Base-by-base conservation (phyloP, 495 filamentous ascomycete genomes). In the Hypoxylon trugodes region DNA sequence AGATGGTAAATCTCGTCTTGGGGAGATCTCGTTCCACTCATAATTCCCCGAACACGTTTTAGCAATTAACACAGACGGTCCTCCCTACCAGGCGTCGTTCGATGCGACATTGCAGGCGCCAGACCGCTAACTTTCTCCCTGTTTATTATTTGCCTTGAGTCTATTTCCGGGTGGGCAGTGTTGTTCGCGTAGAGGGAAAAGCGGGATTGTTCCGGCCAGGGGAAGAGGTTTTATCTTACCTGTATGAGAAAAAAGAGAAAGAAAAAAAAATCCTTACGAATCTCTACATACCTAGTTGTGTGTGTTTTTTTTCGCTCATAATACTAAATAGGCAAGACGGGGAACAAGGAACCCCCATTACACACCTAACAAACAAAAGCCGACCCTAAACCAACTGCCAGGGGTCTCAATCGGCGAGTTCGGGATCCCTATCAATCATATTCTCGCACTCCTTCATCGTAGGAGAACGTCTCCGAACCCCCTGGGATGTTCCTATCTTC, bases 11-110 rank as follows among this genome's bases (percentile, higher is more conserved):
- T 65, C 66, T 72, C 56, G 50, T 60, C 63, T 65, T 57, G 58
- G 64, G 53, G 63, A 67, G 61, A 59, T 72, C 52, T 69, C 43
- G 66, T 67, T 63, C 61, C 62, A 72, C 69, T 32, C 56, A 67
- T 55, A 69, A 69, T 61, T 64, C 49, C 59, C 69, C 62, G 66
- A 69, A 68, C 59, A 65, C 57, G 66, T 61, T 71, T 61, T 69
- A 59, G 66, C 63, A 69, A 66, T 62, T 67, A 67, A 67, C 52
- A 35, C 49, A 54, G 64, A 62, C 64, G 64, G 64, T 41, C 58
- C 64, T 67, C 64, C 64, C 41, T 61, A 59, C 57, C 46, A 61
- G 51, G 40, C 57, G 48, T 24, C 6, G 47, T 19, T 62, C 58
- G 52, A 67, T 62, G 36, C 58, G 58, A 67, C 64, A 67, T 59